Evolutionary conservation across 164 flowering plant species (phyloP), one percentile per base, ranked within the genome.

Genomic region (Aristolochia contorta): DNA sequence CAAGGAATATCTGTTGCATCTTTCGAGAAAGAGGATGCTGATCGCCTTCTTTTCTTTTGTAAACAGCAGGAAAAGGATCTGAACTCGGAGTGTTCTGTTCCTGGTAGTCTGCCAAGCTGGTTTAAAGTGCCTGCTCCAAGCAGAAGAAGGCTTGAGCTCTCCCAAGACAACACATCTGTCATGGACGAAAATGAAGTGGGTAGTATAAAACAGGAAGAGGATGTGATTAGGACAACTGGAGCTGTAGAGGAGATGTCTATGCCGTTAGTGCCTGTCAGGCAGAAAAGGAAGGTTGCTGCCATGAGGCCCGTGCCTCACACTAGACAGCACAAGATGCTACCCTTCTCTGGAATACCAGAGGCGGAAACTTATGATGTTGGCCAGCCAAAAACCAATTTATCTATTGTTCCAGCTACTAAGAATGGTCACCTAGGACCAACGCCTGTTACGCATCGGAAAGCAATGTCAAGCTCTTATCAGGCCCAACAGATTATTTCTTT

Each of bases 1-100:
- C 99, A 94, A 61, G 99, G 99, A 56, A 67, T 77, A 57, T 75
- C 96, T 52, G 97, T 94, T 69, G 95, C 97, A 60, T 84, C 99
- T 64, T 94, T 94, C 72, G 93, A 89, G 71, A 84, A 78, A 75
- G 89, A 86, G 56, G 99, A 94, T 72, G 85, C 93, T 2, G 86
- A 85, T 7, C 91, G 99, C 22, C 79, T 94, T 45, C 91, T 89
- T 58, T 91, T 82, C 82, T 89, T 87, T 65, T 79, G 82, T 69
- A 60, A 71, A 54, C 72, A 60, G 33, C 76, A 72, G 23, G 76
- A 43, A 21, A 73, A 71, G n/a, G 81, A 79, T 21, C 20, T 19
- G 2, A 10, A 15, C 46, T 51, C 58, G 8, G 61, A 60, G 20
- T 65, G 73, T 47, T 55, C 72, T 32, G 52, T 62, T 41, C 65